Evolutionary conservation across 257 asterid genomes (phyloP), one percentile per base, ranked within the genome.

Genomic region (Solanum chiquidenum): DNA sequence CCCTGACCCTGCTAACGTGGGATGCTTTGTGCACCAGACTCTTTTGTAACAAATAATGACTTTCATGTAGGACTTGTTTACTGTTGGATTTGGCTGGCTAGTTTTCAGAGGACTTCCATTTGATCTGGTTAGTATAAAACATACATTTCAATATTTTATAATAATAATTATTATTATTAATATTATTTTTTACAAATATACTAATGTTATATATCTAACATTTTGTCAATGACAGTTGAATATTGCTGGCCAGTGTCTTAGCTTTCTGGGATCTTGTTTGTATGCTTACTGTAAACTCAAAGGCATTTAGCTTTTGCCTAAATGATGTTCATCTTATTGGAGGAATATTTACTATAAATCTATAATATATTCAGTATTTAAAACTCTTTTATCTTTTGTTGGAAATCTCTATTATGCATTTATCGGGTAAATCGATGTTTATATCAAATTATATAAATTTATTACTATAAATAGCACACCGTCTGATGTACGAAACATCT

Each of bases 11-110:
- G 7, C 25, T 33, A 33, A 31, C 12, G 13, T 10, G 25, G 25
- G 42, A 71, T 29, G 42, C 12, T 71, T 71, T 8, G 25, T 71
- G 79, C 25, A 55, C 64, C 64, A 20, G 5, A 55, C n/a, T 55
- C n/a, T 55, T 55, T 55, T 55, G 64, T 55, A 55, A 55, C 25
- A 55, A 55, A 55, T 7, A 55, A 55, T 55, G 64, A 55, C 10
- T 55, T 55, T 55, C 2, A 55, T 55, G 25, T 55, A 88, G 88
- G 88, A 88, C 52, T n/a, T 88, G 14, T 88, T 86, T 86, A 88
- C 89, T 7, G 58, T 89, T 71, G 88, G 87, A 80, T 82, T 86
- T 58, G 90, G 89, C 58, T 89, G 89, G 90, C 3, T 89, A 60
- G 76, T 89, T 16, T 86, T 80, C 25, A 86, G 87, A 34, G 90